phyloP scores from a whole-genome alignment of 129 eudicot species.

The Silybum marianum region DNA sequence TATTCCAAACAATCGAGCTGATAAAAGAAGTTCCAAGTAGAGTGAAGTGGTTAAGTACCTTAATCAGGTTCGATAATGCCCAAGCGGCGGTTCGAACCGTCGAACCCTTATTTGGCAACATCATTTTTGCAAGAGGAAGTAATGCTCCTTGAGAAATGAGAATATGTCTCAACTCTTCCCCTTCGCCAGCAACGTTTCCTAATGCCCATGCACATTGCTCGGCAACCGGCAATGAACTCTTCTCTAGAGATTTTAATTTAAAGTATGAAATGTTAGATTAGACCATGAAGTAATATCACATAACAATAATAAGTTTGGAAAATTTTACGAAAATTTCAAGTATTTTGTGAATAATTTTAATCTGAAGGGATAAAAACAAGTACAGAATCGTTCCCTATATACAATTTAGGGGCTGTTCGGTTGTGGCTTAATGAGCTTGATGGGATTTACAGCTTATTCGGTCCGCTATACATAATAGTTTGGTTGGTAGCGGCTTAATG shows the following conservation, averaged over 20 bases:
- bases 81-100: slow-evolving; percentile 95
- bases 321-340: neutral
- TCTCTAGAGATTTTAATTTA: slow-evolving; percentile 49
- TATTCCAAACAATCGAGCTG: neutral
- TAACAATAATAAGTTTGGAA: slow-evolving; percentile 14
- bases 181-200: slow-evolving; percentile 99
- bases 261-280: slow-evolving; percentile 19
- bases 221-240: slow-evolving; percentile 84
- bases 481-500: too few species aligned
- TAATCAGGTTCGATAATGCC: slow-evolving; percentile 93
- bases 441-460: too few species aligned
- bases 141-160: slow-evolving; percentile 87
- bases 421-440: too few species aligned
- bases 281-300: neutral
- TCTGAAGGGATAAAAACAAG: neutral
- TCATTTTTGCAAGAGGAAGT: slow-evolving; percentile 91
- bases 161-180: slow-evolving; percentile 78
- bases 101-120: slow-evolving; percentile 90
- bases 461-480: too few species aligned
- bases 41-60: slow-evolving; percentile 48
- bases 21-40: neutral
- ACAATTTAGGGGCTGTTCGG: neutral
- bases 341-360: neutral
- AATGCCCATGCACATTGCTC: slow-evolving; percentile 99
- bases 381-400: neutral